These are phyloP conservation scores for Platanus orientalis DNA, from an alignment of 164 flowering plant genomes.

Conservation along the genomic window DNA sequence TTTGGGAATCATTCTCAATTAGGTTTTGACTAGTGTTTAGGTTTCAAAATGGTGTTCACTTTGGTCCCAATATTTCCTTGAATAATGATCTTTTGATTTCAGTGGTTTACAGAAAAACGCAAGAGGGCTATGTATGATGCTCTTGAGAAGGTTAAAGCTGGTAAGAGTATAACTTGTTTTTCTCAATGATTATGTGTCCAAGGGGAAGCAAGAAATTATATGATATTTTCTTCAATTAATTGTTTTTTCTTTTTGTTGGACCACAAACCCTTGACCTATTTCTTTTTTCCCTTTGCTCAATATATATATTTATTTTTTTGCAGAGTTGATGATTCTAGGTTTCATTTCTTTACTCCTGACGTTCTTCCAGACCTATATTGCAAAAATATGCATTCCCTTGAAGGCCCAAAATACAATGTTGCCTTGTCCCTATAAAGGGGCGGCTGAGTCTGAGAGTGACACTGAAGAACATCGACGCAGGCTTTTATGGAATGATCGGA, in stretches of 20 bases:
- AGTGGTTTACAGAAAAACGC: conserved; percentile 65
- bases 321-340: conserved; percentile 73
- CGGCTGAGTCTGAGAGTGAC: too few species aligned
- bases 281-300: not conserved
- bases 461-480: too few species aligned
- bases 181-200: not conserved
- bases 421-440: conserved; percentile 42
- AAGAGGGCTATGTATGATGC: conserved; percentile 81
- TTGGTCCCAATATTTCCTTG: too few species aligned
- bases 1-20: too few species aligned
- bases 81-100: conserved; percentile 13
- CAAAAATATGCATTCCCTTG: conserved; percentile 49
- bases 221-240: not conserved
- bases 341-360: conserved; percentile 61
- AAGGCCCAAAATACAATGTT: conserved; percentile 41
- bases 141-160: conserved; percentile 87
- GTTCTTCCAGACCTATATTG: conserved; percentile 44
- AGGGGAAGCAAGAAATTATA: too few species aligned
- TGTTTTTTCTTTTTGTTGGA: not conserved
- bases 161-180: conserved; percentile 27
- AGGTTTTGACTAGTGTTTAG: too few species aligned
- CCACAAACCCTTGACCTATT: not conserved
- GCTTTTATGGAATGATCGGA: too few species aligned
- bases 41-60: too few species aligned
- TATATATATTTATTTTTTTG: too few species aligned